These are phyloP conservation scores for Tubosaeta brunneosetosa DNA, from an alignment of 768 basidiomycete genomes.

Conservation along the genomic window DNA sequence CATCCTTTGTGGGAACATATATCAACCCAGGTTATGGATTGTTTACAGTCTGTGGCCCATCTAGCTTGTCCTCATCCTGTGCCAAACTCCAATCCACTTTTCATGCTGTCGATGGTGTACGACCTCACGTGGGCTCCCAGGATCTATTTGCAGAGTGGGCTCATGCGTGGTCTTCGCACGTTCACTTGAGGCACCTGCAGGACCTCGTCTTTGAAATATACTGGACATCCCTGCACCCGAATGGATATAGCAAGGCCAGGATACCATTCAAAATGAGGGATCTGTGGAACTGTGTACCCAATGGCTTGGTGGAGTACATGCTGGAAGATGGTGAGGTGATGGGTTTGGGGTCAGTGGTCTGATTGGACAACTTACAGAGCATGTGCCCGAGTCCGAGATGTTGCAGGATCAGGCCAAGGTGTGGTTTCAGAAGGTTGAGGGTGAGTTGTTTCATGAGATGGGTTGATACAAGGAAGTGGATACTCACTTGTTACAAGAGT, in stretches of 20 bases:
- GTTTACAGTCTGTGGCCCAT: slow-evolving; percentile 34
- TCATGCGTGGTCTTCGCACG: slow-evolving; percentile 34
- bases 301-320: slow-evolving; percentile 20
- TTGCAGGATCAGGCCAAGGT: slow-evolving; percentile 29
- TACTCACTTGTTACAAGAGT: too few relatives aligned
- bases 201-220: slow-evolving; percentile 19
- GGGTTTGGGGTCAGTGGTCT: slow-evolving; percentile 27
- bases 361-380: slow-evolving; percentile 15
- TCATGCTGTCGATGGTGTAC: slow-evolving; percentile 17
- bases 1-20: slow-evolving; percentile 35
- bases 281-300: not conserved
- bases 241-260: slow-evolving; percentile 35
- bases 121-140: not conserved
- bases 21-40: slow-evolving; percentile 34
- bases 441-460: not conserved
- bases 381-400: slow-evolving; percentile 12
- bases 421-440: slow-evolving; percentile 24
- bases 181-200: slow-evolving; percentile 24
- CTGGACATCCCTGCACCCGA: slow-evolving; percentile 23
- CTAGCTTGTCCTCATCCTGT: slow-evolving; percentile 21
- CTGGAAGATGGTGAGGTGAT: slow-evolving; percentile 24
- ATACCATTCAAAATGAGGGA: slow-evolving; percentile 29
- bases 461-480: too few relatives aligned
- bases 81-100: slow-evolving; percentile 27
- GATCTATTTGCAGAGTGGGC: slow-evolving; percentile 32